Percentiles rank a stretch among this genome's conserved stretches.
Evolutionary conservation across 306 rosid genomes (phyloP).

Genomic region (Parietaria judaica): DNA sequence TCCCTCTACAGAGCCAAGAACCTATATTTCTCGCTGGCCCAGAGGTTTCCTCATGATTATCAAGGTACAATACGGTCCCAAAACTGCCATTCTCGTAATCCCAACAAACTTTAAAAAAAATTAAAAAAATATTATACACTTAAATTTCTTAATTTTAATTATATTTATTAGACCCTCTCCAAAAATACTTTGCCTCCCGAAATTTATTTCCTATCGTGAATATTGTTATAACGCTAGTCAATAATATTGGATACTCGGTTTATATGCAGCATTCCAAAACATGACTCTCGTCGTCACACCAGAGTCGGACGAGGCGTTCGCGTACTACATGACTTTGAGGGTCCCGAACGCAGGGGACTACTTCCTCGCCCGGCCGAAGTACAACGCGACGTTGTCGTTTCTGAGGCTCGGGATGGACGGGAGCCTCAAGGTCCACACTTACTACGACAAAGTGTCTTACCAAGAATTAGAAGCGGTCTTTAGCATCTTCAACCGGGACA

Average conservation of each 20-base stretch:
- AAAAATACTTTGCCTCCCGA: no score
- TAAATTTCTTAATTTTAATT: no score
- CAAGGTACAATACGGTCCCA: no score
- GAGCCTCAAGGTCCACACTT: constrained; percentile 48
- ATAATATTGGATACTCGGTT: not conserved
- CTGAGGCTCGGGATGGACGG: constrained; percentile 76
- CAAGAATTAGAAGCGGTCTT: constrained; percentile 49
- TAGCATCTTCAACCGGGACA: constrained; percentile 42
- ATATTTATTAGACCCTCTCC: no score
- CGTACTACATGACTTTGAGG: constrained; percentile 22
- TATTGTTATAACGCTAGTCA: no score
- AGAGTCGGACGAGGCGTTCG: constrained; percentile 9
- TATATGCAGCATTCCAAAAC: not conserved
- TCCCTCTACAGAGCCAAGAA: constrained; percentile 45
- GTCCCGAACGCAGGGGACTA: constrained; percentile 12
- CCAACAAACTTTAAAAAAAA: no score
- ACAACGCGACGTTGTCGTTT: constrained; percentile 45
- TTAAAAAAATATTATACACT: no score
- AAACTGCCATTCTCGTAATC: no score
- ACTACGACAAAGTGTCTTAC: constrained; percentile 25
- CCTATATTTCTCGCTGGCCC: constrained; percentile 34
- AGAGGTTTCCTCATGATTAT: constrained; percentile 10
- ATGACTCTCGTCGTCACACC: constrained; percentile 29
- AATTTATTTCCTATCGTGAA: no score
- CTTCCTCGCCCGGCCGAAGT: constrained; percentile 42